A percentile compares a stretch with the other conserved stretches of the same genome.
These are phyloP conservation scores for Eucalyptus curtisii DNA, from an alignment of 345 rosid genomes.

Conservation along the genomic window DNA sequence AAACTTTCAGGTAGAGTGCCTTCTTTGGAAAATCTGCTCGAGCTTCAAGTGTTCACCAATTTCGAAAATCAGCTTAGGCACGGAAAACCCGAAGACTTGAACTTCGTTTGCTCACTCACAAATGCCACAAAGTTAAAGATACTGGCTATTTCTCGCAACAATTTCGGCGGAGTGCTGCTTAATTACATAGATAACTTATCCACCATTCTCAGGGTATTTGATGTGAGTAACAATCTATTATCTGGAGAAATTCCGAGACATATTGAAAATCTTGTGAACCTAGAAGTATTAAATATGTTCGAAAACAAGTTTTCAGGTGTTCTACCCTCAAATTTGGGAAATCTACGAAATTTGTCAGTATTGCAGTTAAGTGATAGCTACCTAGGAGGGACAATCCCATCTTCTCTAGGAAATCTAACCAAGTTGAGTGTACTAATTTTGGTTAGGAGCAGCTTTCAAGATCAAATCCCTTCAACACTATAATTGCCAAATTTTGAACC, in stretches of 20 bases:
- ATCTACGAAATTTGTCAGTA: accelerated
- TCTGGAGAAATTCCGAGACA: background rate
- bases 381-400: background rate
- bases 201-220: background rate
- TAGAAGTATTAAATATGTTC: accelerated
- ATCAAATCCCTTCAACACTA: background rate
- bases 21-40: background rate
- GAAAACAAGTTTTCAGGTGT: background rate
- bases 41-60: background rate
- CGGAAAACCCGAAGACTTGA: background rate
- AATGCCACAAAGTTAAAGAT: accelerated
- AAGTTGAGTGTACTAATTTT: accelerated
- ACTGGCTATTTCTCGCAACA: accelerated
- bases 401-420: background rate
- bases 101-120: background rate
- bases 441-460: background rate
- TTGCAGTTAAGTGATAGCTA: accelerated
- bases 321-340: background rate
- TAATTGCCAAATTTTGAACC: background rate
- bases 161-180: background rate
- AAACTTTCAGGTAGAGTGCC: background rate
- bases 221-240: accelerated
- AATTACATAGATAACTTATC: background rate
- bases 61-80: background rate
- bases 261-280: background rate